These are phyloP conservation scores for Infundibulicybe gibba DNA, from an alignment of 768 basidiomycete species.

Conservation along the genomic window DNA sequence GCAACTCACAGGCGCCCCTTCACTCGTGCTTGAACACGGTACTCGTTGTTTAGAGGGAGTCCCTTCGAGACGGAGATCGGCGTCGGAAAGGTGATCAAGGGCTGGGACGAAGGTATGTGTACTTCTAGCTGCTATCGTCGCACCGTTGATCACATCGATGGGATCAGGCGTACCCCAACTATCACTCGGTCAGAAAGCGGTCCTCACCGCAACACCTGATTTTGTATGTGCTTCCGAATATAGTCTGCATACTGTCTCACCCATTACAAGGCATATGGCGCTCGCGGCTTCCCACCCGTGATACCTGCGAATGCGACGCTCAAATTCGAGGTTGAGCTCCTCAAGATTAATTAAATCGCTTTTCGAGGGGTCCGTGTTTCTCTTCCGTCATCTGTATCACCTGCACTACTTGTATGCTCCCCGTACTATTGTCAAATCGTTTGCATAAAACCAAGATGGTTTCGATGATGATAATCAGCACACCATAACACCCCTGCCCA, in stretches of 20 bases:
- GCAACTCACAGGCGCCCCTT: constrained; percentile 15
- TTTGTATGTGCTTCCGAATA: constrained; percentile 48
- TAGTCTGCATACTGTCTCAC: constrained; percentile 3
- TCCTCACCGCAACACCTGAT: constrained; percentile 66
- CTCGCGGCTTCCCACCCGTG: constrained; percentile 71
- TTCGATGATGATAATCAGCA: no score
- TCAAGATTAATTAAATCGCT: constrained; percentile 51
- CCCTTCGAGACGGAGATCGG: constrained; percentile 76
- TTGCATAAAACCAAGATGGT: no score
- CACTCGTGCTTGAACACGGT: constrained; percentile 4
- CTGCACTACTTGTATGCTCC: constrained; percentile 23
- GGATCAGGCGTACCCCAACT: constrained; percentile 69
- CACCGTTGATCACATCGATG: constrained; percentile 15
- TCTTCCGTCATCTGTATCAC: constrained; percentile 21
- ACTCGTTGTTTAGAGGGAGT: constrained; percentile 31
- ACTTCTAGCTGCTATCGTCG: background rate
- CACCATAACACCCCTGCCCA: no score
- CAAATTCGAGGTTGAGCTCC: constrained; percentile 80
- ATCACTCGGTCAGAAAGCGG: constrained; percentile 73
- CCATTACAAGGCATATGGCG: constrained; percentile 59
- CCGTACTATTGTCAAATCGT: constrained; percentile 10
- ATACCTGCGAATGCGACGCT: constrained; percentile 77
- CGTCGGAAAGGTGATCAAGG: constrained; percentile 78
- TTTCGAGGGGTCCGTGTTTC: constrained; percentile 11
- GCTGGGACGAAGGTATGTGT: constrained; percentile 83